A percentile compares a stretch with the other conserved stretches of the same genome.
These are phyloP conservation scores for Picea sitchensis DNA, from an alignment of 75 land plant species.

Conservation along the genomic window DNA sequence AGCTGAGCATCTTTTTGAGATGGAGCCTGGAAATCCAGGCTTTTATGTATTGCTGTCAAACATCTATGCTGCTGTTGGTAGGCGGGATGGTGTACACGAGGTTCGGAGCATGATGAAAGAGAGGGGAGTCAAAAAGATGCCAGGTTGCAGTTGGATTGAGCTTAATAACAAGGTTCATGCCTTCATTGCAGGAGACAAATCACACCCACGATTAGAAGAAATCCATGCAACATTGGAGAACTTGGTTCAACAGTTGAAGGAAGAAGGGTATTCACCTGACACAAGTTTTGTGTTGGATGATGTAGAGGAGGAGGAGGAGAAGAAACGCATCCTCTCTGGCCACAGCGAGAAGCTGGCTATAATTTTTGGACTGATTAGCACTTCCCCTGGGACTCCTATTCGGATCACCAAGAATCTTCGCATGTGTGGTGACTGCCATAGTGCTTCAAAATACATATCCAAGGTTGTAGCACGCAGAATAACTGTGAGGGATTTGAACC, in stretches of 20 bases:
- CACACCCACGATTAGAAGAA: not conserved
- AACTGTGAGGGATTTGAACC: not conserved
- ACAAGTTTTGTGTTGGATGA: not conserved
- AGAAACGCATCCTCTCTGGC: not conserved
- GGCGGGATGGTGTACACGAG: not conserved
- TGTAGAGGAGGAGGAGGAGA: not conserved
- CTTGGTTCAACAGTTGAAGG: not conserved
- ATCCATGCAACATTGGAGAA: not conserved
- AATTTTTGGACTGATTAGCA: not conserved
- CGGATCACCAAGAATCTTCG: not conserved
- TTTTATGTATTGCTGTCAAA: not conserved
- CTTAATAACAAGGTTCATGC: not conserved
- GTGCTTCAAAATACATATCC: not conserved
- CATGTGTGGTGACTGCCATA: not conserved
- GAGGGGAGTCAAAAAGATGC: not conserved
- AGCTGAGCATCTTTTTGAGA: not conserved
- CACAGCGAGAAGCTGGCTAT: conserved; percentile 4
- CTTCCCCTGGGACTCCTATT: not conserved
- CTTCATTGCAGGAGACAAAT: not conserved
- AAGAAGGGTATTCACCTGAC: not conserved
- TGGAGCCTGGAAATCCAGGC: not conserved
- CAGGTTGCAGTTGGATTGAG: not conserved
- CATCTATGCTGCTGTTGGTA: not conserved
- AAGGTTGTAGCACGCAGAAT: not conserved
- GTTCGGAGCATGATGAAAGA: not conserved